A percentile compares a stretch with the other conserved stretches of the same genome.
Conservation (phyloP, 257 asterid genomes). For the Cordia subcordata region DNA sequence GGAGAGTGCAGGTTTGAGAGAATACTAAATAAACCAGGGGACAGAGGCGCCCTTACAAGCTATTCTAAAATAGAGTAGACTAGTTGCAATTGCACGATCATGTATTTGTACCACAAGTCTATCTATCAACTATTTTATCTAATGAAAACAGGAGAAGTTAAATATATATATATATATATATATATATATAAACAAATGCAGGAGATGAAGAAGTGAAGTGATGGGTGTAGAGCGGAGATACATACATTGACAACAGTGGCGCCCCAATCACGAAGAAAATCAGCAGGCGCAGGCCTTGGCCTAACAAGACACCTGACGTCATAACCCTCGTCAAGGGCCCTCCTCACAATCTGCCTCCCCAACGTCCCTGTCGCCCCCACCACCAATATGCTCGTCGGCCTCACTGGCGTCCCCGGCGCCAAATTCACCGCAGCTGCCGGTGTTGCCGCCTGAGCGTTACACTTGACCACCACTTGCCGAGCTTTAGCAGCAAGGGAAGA, state of each 20-base stretch:
- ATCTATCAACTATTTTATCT: too few species aligned
- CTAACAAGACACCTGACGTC: slow-evolving; percentile 94
- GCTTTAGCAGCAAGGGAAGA: slow-evolving; percentile 26
- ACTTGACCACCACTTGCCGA: slow-evolving; percentile 31
- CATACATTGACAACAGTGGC: slow-evolving; percentile 91
- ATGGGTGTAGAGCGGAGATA: not conserved
- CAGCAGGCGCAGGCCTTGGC: slow-evolving; percentile 98
- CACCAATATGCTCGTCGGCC: slow-evolving; percentile 83
- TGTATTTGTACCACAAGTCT: too few species aligned
- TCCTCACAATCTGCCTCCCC: slow-evolving; percentile 93
- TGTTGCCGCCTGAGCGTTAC: slow-evolving; percentile 37
- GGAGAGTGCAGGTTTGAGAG: too few species aligned
- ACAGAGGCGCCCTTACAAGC: too few species aligned
- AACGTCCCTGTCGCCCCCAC: slow-evolving; percentile 96
- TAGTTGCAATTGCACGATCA: too few species aligned
- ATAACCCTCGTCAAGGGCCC: slow-evolving; percentile 93
- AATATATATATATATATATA: too few species aligned
- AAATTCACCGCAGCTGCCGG: slow-evolving; percentile 56
- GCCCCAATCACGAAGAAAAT: slow-evolving; percentile 98
- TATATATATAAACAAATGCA: too few species aligned
- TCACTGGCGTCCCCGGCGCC: slow-evolving; percentile 90
- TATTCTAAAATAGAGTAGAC: too few species aligned
- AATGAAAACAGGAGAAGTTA: too few species aligned
- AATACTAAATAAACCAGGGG: too few species aligned
- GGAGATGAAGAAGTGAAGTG: not conserved